phyloP scores from a whole-genome alignment of 352 stramenopile genomes.

The Blastocystis sp. region DNA sequence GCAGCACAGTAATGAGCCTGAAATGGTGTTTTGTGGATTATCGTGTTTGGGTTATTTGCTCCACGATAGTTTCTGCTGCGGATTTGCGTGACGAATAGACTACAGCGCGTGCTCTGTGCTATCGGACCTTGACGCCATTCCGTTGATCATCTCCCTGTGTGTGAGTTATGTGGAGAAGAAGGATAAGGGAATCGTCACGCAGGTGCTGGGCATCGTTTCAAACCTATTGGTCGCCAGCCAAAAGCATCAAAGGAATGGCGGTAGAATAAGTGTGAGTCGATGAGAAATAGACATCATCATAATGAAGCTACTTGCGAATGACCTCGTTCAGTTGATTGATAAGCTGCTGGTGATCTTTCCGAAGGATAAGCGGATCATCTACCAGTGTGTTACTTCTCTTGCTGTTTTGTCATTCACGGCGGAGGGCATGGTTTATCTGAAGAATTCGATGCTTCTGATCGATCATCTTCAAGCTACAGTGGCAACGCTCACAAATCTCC shows the following conservation, averaged over 20 bases:
- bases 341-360: constrained; percentile 62
- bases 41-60: constrained; percentile 24
- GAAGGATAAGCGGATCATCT: constrained; percentile 28
- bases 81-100: neutral
- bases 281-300: constrained; percentile 5
- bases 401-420: constrained; percentile 19
- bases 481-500: neutral
- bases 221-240: neutral
- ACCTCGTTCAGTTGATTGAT: constrained; percentile 31
- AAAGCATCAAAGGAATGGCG: neutral
- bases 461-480: constrained; percentile 21
- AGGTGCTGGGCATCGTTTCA: constrained; percentile 33
- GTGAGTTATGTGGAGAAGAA: constrained; percentile 51
- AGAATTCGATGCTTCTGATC: constrained; percentile 15
- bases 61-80: neutral
- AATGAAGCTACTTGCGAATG: constrained; percentile 20
- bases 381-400: constrained; percentile 47
- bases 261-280: neutral
- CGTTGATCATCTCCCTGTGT: constrained; percentile 36
- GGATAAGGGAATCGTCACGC: constrained; percentile 52
- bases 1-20: constrained; percentile 10
- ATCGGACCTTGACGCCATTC: neutral
- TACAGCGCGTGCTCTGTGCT: neutral
- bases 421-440: constrained; percentile 53
- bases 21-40: constrained; percentile 47